Percentiles rank a stretch among this genome's conserved stretches.
Conservation (phyloP, 2,329 filamentous ascomycete genomes). For the Ceratocystis huliohia region DNA sequence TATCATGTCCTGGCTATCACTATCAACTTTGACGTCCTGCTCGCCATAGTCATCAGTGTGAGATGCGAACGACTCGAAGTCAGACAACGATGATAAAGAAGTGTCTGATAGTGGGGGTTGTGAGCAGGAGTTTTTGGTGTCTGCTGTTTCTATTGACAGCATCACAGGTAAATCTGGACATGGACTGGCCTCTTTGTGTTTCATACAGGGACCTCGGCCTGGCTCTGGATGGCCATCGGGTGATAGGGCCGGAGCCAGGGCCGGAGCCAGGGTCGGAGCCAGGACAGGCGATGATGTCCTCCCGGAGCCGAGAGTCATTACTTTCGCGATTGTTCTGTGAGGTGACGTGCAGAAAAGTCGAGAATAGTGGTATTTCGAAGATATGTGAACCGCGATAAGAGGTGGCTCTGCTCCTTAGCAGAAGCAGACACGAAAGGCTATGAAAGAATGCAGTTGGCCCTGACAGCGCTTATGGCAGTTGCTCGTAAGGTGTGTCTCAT, state of each 20-base stretch:
- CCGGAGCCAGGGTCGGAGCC: constrained; percentile 5
- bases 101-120: constrained; percentile 10
- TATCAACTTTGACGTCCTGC: not conserved
- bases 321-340: not conserved
- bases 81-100: constrained; percentile 16
- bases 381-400: not conserved
- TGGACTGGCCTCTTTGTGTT: not conserved
- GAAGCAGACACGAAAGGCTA: not conserved
- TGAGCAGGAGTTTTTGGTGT: not conserved
- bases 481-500: constrained; percentile 7
- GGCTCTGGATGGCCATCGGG: not conserved
- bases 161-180: constrained; percentile 7
- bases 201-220: not conserved
- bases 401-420: constrained; percentile 1
- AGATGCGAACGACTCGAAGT: constrained; percentile 13
- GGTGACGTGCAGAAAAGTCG: not conserved
- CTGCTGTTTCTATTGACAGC: not conserved
- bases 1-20: not conserved
- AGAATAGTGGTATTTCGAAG: not conserved
- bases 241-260: not conserved
- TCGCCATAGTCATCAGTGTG: not conserved
- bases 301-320: constrained; percentile 10
- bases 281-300: not conserved
- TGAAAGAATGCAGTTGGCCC: constrained; percentile 4
- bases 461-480: constrained; percentile 1